Percentiles rank a stretch among this genome's conserved stretches.
These are phyloP conservation scores for Triticum monococcum DNA, from an alignment of 176 grass and related monocot genomes.

Conservation along the genomic window DNA sequence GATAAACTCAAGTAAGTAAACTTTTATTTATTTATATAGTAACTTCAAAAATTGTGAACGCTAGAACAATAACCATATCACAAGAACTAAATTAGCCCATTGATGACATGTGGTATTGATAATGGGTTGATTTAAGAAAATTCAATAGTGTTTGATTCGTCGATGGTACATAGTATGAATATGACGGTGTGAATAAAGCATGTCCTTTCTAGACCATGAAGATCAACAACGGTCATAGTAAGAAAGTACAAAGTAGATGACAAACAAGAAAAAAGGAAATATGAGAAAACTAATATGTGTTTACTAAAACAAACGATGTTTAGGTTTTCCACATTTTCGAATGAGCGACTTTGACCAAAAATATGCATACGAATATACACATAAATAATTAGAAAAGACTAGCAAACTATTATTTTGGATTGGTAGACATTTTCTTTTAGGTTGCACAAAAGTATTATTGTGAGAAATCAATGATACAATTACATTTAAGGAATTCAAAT, in stretches of 20 bases:
- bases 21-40: neutral
- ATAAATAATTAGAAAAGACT: too few species aligned
- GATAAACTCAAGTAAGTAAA: neutral
- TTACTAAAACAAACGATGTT: neutral
- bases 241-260: neutral
- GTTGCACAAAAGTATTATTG: too few species aligned
- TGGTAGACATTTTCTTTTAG: too few species aligned
- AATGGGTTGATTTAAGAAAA: neutral
- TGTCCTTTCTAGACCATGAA: neutral
- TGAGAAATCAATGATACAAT: too few species aligned
- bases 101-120: neutral
- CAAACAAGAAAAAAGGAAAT: neutral
- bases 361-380: too few species aligned
- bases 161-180: conserved; percentile 8
- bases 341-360: too few species aligned
- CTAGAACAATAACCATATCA: neutral
- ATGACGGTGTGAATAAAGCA: conserved; percentile 38
- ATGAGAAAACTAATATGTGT: neutral
- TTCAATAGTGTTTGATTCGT: conserved; percentile 4
- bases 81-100: neutral
- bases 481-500: too few species aligned
- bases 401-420: too few species aligned
- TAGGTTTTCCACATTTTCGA: too few species aligned
- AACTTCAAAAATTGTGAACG: neutral
- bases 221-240: neutral